Evolutionary conservation across 148 eudicot species (phyloP).

Genomic region (Vaccinium myrtillus): DNA sequence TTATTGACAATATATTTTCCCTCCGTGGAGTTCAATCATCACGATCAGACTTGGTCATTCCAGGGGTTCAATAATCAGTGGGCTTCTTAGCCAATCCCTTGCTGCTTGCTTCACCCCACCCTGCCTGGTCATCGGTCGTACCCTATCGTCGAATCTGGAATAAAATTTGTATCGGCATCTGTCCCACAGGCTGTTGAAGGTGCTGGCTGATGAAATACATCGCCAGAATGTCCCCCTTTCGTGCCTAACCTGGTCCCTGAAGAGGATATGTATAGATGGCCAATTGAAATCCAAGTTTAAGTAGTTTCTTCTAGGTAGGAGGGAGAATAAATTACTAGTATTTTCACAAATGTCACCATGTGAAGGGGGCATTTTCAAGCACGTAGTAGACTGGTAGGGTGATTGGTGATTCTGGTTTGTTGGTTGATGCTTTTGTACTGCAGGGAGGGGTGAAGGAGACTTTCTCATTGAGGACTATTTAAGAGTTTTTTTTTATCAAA

Average conservation of each 20-base stretch:
- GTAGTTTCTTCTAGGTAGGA: conserved; percentile 2
- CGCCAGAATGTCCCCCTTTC: conserved; percentile 21
- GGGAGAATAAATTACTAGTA: neutral
- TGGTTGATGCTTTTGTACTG: neutral
- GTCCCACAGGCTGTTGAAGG: too few species aligned
- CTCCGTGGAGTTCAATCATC: too few species aligned
- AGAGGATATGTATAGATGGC: conserved; percentile 80
- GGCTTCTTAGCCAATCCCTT: too few species aligned
- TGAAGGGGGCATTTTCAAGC: neutral
- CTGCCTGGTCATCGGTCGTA: too few species aligned
- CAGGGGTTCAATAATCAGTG: too few species aligned
- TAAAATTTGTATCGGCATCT: too few species aligned
- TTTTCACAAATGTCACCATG: neutral
- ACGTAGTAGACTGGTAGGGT: neutral
- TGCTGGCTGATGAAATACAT: too few species aligned
- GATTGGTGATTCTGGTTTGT: conserved; percentile 4
- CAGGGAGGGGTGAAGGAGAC: neutral
- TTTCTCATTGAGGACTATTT: neutral
- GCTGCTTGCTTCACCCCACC: too few species aligned
- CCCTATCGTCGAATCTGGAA: too few species aligned
- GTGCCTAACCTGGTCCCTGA: conserved; percentile 44
- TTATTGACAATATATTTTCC: conserved; percentile 24
- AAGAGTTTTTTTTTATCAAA: too few species aligned
- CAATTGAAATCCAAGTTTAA: conserved; percentile 59
- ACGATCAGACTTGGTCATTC: too few species aligned